Evolutionary conservation across 108 stramenopile species (phyloP).

Genomic region (Schizochytrium sp.): DNA sequence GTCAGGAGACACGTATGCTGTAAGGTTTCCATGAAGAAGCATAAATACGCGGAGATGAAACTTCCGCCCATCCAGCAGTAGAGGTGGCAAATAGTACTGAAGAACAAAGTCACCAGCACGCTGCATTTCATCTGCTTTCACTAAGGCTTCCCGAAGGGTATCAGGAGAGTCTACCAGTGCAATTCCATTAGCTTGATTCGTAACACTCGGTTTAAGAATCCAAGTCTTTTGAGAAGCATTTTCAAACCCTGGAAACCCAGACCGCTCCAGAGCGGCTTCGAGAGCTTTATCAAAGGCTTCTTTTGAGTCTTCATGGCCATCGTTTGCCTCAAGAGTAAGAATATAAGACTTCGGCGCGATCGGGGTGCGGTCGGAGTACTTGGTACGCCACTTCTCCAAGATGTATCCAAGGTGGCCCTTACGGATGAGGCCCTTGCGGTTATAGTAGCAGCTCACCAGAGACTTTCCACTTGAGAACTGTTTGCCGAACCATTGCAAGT

Average conservation of each 20-base stretch:
- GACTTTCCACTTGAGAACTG: slow-evolving; percentile 12
- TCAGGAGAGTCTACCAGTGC: neutral
- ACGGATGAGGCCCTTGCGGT: slow-evolving; percentile 49
- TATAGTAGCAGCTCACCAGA: slow-evolving; percentile 55
- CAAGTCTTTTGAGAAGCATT: neutral
- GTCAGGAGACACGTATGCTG: slow-evolving; percentile 51
- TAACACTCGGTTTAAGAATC: slow-evolving; percentile 58
- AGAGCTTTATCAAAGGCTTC: neutral
- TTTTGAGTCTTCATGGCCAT: neutral
- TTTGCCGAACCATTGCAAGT: slow-evolving; percentile 9
- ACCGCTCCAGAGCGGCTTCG: neutral
- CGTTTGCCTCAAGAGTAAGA: slow-evolving; percentile 16
- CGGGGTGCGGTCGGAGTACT: neutral
- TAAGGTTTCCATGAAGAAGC: slow-evolving; percentile 35
- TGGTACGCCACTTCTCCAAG: slow-evolving; percentile 55
- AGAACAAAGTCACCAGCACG: slow-evolving; percentile 57
- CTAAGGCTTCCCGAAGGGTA: neutral
- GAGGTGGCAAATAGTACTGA: slow-evolving; percentile 26
- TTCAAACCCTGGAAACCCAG: neutral
- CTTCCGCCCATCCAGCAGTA: slow-evolving; percentile 39
- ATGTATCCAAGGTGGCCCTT: slow-evolving; percentile 59
- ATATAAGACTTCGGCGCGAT: slow-evolving; percentile 54
- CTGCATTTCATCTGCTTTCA: slow-evolving; percentile 56
- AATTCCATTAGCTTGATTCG: slow-evolving; percentile 53
- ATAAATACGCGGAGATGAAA: slow-evolving; percentile 54